phyloP scores from a whole-genome alignment of 306 rosid species.

The Glycine soja region DNA sequence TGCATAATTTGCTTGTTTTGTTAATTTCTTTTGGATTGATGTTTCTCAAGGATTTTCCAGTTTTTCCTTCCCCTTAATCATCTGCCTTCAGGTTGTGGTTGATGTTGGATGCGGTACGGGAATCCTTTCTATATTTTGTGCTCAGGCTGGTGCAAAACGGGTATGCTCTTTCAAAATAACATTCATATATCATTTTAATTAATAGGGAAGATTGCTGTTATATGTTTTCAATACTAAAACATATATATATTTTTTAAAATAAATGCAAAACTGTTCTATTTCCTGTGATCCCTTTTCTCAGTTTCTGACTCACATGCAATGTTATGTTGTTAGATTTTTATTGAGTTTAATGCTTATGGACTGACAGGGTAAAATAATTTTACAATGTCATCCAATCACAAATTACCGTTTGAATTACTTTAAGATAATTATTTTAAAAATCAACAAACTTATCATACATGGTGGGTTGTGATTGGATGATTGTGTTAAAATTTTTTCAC shows the following conservation, averaged over 20 bases:
- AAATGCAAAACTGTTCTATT: not conserved
- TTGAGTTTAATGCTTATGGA: too few relatives aligned
- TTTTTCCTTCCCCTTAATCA: conserved; percentile 5
- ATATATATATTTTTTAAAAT: not conserved
- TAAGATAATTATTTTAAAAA: too few relatives aligned
- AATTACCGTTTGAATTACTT: too few relatives aligned
- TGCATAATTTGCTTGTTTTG: conserved; percentile 35
- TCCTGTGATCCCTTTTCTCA: not conserved
- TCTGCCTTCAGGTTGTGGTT: conserved; percentile 80
- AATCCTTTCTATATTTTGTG: conserved; percentile 96
- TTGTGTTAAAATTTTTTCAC: too few relatives aligned
- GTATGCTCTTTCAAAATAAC: conserved; percentile 56
- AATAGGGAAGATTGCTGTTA: conserved; percentile 13
- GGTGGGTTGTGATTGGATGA: too few relatives aligned
- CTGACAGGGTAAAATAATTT: too few relatives aligned
- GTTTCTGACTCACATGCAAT: conserved; percentile 32
- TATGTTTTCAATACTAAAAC: not conserved
- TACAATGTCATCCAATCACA: too few relatives aligned
- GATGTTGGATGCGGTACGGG: conserved; percentile 99
- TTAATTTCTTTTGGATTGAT: conserved; percentile 10
- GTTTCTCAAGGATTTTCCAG: conserved; percentile 25
- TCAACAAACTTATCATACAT: too few relatives aligned
- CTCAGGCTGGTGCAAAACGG: conserved; percentile 97
- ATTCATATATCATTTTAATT: conserved; percentile 35
- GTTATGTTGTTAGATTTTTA: not conserved